Conservation (phyloP, 257 asterid genomes). For the Apocynum venetum region DNA sequence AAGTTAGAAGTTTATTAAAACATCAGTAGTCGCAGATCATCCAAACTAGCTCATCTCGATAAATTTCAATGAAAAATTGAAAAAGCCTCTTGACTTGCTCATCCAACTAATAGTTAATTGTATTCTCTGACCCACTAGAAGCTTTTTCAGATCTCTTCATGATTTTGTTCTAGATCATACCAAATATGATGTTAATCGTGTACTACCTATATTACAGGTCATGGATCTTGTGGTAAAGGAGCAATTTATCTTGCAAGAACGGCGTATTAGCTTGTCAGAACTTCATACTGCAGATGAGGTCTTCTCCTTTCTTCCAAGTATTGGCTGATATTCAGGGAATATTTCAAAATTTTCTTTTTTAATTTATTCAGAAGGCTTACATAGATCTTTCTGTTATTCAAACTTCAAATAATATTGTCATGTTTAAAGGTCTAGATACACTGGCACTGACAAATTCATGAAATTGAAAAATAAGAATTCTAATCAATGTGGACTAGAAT, state of each 20-base stretch:
- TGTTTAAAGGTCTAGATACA: background rate
- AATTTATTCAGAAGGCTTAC: background rate
- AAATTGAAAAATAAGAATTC: background rate
- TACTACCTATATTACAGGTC: conserved; percentile 40
- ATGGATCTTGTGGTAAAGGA: conserved; percentile 66
- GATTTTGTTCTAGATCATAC: too few species aligned
- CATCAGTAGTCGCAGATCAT: background rate
- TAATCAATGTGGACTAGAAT: background rate
- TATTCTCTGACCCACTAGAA: background rate
- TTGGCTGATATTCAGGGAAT: conserved; percentile 6
- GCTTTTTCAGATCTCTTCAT: background rate
- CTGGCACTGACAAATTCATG: background rate
- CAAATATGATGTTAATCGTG: background rate
- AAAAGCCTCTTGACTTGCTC: background rate
- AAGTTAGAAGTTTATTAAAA: background rate
- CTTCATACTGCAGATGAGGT: conserved; percentile 96
- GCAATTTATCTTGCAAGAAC: conserved; percentile 50
- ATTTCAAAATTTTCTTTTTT: background rate
- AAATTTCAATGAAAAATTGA: background rate
- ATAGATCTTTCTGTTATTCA: background rate
- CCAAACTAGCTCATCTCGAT: background rate
- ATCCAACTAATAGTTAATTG: background rate
- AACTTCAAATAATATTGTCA: background rate
- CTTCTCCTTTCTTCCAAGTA: conserved; percentile 14
- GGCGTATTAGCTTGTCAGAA: conserved; percentile 77